phyloP scores from a whole-genome alignment of 257 asterid species.

The Lithospermum erythrorhizon region DNA sequence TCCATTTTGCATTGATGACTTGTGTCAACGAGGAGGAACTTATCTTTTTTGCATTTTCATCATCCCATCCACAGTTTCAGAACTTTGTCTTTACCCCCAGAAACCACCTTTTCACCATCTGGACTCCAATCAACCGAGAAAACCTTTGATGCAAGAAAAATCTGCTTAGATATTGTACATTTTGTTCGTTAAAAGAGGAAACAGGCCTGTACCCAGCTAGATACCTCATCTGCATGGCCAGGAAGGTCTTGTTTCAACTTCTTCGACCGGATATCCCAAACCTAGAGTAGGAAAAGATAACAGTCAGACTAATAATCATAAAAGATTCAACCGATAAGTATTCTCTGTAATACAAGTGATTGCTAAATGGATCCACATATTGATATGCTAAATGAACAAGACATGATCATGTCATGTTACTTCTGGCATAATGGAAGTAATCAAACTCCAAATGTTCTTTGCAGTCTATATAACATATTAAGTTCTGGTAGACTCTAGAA shows the following conservation, averaged over 20 bases:
- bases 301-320: background rate
- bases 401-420: too few relatives aligned
- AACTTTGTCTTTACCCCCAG: slow-evolving; percentile 84
- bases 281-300: slow-evolving; percentile 24
- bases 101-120: slow-evolving; percentile 94
- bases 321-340: too few relatives aligned
- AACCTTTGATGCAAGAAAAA: slow-evolving; percentile 32
- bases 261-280: slow-evolving; percentile 81
- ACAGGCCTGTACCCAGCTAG: background rate
- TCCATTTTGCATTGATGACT: background rate
- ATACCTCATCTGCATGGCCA: slow-evolving; percentile 94
- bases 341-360: too few relatives aligned
- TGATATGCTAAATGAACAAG: too few relatives aligned
- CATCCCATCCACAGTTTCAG: slow-evolving; percentile 93
- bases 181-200: background rate
- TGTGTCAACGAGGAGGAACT: background rate
- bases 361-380: too few relatives aligned
- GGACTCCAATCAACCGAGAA: slow-evolving; percentile 99
- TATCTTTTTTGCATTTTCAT: background rate
- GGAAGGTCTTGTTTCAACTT: slow-evolving; percentile 95
- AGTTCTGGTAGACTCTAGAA: background rate
- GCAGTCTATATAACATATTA: background rate
- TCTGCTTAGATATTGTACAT: background rate
- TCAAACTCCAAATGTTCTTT: background rate
- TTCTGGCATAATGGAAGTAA: too few relatives aligned